Base-by-base conservation (phyloP, 371 early-diverging fungal species). In the Rhizomucor pusillus region DNA sequence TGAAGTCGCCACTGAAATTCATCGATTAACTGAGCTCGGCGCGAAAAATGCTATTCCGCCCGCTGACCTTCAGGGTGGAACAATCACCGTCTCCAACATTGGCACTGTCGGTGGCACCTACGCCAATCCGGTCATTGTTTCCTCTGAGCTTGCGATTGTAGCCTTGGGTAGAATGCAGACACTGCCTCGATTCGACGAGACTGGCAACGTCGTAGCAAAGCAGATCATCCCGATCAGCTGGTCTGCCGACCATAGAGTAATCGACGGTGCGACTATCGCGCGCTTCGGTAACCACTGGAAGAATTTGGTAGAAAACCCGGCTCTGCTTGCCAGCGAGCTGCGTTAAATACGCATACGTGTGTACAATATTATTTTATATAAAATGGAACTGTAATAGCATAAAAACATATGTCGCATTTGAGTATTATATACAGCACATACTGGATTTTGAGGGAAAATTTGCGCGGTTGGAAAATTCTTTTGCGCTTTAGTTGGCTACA, bases 221-320 rank as follows among this genome's bases (percentile, higher is more conserved):
- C 68, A 85, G 57, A 72, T 95, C 11, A 69, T 95, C 61, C 82
- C 85, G 13, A 75, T 94, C 23, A 93, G 92, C 77, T 96, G 92
- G 89, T 86, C 90, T 2, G 98, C 98, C 5, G 98, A 98, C 70
- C 98, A 98, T 68, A 82, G 98, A 22, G 89, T 98, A n/a, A 83
- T 97, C 57, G 98, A 97, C 69, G 99, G 99, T 18, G 99, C 97
- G 4, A 96, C 98, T 0, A 81, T 97, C 57, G 98, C 98, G 33
- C 79, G 95, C 43, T 97, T 97, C 72, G 90, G 88, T 14, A 77
- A 82, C 48, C 65, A 77, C 22, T 98, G 93, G 95, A 94, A 93
- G 78, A 57, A 63, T 20, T 79, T 90, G 45, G 68, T 98, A 33
- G 97, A 98, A 74, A 84, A 93, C 60, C 92, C 93, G 25, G 66